Evolutionary conservation across 208 protist genomes (phyloP), one percentile per base, ranked within the genome.

Genomic region (Tritrichomonas musculus): DNA sequence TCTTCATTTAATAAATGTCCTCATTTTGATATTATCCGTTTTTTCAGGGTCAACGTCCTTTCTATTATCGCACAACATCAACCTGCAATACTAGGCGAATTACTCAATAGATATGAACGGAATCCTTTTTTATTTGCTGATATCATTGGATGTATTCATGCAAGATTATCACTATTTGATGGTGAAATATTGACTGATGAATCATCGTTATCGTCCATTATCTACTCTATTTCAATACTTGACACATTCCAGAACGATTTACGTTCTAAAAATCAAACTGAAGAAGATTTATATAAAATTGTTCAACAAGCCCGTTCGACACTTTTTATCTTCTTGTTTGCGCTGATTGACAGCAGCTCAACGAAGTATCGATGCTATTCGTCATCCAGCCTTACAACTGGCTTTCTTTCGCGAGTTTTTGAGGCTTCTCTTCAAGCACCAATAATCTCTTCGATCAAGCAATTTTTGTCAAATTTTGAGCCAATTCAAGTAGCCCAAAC

Each of bases 81-180:
- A 0, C 77, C 77, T 33, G 8, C 9, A 39, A 27, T 60, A 11
- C n/a, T 88, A 33, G 57, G 57, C 5, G 44, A 53, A n/a, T 30
- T 88, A 33, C 17, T 88, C 0, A 88, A 39, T 17, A 53, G 13
- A 39, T 57, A 53, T 13, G 44, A 88, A 57, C 0, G 27, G 27
- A 27, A 88, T 57, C 77, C 77, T 39, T 88, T 88, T 39, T 88
- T 88, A 57, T 88, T 88, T 88, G 41, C 77, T 33, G 77, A 88
- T 53, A 88, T 47, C 20, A 20, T 88, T 60, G 77, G 77, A 39
- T 36, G 77, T 53, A 88, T 88, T 57, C 77, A 88, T 57, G 5
- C 47, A 27, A 88, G 44, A 57, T 9, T 88, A 20, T 60, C 41
- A 57, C 20, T 27, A 57, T 88, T 55, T 88, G 77, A 88, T 57